phyloP scores from a whole-genome alignment of 768 basidiomycete species.

The Infundibulicybe gibba region DNA sequence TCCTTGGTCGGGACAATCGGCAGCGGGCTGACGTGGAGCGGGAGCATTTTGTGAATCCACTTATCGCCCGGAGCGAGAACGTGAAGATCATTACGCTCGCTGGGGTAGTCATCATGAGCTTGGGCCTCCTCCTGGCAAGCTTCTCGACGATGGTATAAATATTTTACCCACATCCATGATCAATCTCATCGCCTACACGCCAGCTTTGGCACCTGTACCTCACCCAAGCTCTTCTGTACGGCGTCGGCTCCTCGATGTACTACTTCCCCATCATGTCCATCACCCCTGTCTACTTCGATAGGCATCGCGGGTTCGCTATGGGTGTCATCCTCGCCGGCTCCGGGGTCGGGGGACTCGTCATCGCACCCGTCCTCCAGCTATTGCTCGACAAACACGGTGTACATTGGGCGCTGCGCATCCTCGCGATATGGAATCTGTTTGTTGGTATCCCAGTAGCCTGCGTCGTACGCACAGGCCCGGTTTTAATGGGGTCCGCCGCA shows the following conservation, averaged over 20 bases:
- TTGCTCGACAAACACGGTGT: constrained; percentile 31
- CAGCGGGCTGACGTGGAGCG: constrained; percentile 42
- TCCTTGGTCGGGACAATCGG: constrained; percentile 40
- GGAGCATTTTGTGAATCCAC: constrained; percentile 39
- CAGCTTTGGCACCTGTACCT: constrained; percentile 42
- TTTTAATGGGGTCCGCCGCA: constrained; percentile 18
- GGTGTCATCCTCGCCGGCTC: constrained; percentile 36
- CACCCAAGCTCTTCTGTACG: constrained; percentile 38
- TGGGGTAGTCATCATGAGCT: constrained; percentile 36
- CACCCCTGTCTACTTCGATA: constrained; percentile 38
- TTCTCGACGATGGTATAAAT: constrained; percentile 27
- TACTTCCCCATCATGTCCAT: constrained; percentile 42
- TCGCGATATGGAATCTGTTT: constrained; percentile 36
- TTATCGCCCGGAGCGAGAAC: constrained; percentile 28
- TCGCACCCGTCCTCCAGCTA: constrained; percentile 33
- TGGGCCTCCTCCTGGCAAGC: constrained; percentile 37
- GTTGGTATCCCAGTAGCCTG: constrained; percentile 31
- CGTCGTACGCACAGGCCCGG: constrained; percentile 24
- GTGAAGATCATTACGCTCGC: constrained; percentile 29
- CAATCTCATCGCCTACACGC: not conserved
- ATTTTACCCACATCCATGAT: not conserved
- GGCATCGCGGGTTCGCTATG: constrained; percentile 42
- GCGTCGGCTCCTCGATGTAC: constrained; percentile 37
- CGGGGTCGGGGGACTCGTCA: constrained; percentile 39
- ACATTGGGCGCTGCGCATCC: constrained; percentile 30